Base-by-base conservation (phyloP, 1,284 basidiomycete genomes). In the Rhodotorula sp. region DNA sequence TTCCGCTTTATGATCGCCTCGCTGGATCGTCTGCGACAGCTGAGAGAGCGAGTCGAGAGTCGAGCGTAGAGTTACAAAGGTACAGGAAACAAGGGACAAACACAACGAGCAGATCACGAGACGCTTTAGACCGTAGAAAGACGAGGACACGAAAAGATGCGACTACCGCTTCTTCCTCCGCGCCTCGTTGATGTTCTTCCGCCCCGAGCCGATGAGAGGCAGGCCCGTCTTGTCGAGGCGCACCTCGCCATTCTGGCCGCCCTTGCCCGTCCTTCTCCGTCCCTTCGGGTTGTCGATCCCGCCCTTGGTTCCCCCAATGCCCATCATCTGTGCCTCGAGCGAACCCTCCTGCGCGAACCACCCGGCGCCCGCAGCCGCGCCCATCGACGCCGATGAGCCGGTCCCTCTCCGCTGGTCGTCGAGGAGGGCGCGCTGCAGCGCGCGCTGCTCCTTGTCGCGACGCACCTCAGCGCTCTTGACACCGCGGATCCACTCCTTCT, bases 271-370 rank as follows among this genome's bases (percentile, higher is more conserved):
- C 21, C 90, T 89, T 81, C 90, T 91, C 14, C 90, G 89, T 25
- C 89, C 89, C 68, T 88, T 84, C 3, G 91, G 88, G 4, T 88
- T 88, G 64, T 86, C 87, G 64, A 95, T 82, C 79, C 96, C 92
- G 79, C 91, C 91, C 92, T 52, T 52, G 3, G 54, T 56, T 54
- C 67, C 74, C 55, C 79, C 79, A 72, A 84, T 97, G 91, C n/a
- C 93, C 91, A 84, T 96, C 93, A 85, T 92, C 90, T 93, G 93
- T 96, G 78, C 87, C 89, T 61, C 90, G 88, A 66, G 14, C 46
- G 64, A 55, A 7, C 67, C 67, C 16, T 57, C 61, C 48, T 60
- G 58, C 14, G 60, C 61, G 44, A 65, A 66, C 68, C 60, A 66
- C n/a, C 56, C 66, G 1, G 66, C 55, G 42, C 48, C 27, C 17